A percentile compares a stretch with the other conserved stretches of the same genome.
These are phyloP conservation scores for Trichoderma breve DNA, from an alignment of 2,329 filamentous ascomycete species.

Conservation along the genomic window DNA sequence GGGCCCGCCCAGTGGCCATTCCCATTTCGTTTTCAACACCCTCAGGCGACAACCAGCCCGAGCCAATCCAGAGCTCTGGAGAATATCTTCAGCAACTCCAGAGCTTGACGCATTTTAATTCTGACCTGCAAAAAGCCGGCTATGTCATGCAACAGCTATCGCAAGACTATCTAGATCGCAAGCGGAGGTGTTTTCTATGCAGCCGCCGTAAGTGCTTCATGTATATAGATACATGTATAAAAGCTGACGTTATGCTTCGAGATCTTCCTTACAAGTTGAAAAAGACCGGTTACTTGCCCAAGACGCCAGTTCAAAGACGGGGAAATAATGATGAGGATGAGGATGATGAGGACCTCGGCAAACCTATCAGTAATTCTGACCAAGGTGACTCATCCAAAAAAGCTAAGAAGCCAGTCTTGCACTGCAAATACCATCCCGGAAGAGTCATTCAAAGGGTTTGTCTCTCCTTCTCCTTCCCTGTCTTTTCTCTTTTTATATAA, in stretches of 20 bases:
- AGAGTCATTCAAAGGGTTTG: constrained; percentile 30
- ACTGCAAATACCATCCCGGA: constrained; percentile 33
- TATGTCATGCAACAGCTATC: constrained; percentile 31
- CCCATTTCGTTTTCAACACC: neutral
- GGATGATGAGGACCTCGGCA: neutral
- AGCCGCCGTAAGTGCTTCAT: constrained; percentile 24
- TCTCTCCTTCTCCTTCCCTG: neutral
- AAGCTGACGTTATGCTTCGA: neutral
- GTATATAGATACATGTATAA: neutral
- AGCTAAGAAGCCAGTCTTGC: constrained; percentile 14
- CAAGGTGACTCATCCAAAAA: neutral
- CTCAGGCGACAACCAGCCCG: constrained; percentile 15
- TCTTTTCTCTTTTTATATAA: neutral
- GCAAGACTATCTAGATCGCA: constrained; percentile 30
- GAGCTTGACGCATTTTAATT: constrained; percentile 22
- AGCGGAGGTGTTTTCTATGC: constrained; percentile 33
- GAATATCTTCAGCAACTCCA: constrained; percentile 25
- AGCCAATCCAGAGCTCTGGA: constrained; percentile 25
- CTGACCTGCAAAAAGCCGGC: constrained; percentile 27
- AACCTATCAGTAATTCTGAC: neutral
- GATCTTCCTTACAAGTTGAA: constrained; percentile 1
- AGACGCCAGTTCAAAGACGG: neutral
- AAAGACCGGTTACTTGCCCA: neutral
- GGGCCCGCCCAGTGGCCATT: neutral
- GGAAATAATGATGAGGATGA: neutral